A percentile compares a stretch with the other conserved stretches of the same genome.
Evolutionary conservation across 1,139 yeast species (phyloP).

Genomic region (Sugiyamaella pinicola): DNA sequence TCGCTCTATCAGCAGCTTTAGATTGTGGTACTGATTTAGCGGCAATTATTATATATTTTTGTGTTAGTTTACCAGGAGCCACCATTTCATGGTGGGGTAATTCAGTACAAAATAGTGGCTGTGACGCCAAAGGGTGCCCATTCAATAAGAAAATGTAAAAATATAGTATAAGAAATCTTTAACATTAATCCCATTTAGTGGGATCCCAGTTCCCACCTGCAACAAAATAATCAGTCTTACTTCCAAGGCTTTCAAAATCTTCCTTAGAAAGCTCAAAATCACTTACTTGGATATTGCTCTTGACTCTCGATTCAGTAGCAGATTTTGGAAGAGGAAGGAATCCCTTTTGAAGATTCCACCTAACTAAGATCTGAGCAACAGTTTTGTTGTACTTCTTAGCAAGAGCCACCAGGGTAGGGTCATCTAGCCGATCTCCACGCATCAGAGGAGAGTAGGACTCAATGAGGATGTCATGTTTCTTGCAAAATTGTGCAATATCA

Average conservation of each 20-base stretch:
- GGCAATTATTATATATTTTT: conserved; percentile 52
- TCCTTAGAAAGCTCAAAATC: conserved; percentile 47
- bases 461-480: conserved; percentile 52
- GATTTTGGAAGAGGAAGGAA: conserved; percentile 59
- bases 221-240: conserved; percentile 15
- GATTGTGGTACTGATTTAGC: conserved; percentile 52
- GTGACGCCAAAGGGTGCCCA: conserved; percentile 18
- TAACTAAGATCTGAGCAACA: conserved; percentile 49
- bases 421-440: conserved; percentile 54
- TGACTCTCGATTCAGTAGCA: conserved; percentile 66
- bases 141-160: not conserved
- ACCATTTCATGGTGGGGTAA: conserved; percentile 64
- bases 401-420: conserved; percentile 24
- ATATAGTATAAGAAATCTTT: not conserved
- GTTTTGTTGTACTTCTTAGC: conserved; percentile 43
- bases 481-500: conserved; percentile 60
- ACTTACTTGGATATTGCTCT: conserved; percentile 49
- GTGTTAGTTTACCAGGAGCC: conserved; percentile 49
- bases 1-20: conserved; percentile 57
- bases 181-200: conserved; percentile 13
- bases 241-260: conserved; percentile 23
- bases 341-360: conserved; percentile 45
- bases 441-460: conserved; percentile 78
- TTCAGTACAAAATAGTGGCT: conserved; percentile 37
- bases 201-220: conserved; percentile 22